Conservation (phyloP, 768 basidiomycete genomes). For the Tephrocybe sp. region DNA sequence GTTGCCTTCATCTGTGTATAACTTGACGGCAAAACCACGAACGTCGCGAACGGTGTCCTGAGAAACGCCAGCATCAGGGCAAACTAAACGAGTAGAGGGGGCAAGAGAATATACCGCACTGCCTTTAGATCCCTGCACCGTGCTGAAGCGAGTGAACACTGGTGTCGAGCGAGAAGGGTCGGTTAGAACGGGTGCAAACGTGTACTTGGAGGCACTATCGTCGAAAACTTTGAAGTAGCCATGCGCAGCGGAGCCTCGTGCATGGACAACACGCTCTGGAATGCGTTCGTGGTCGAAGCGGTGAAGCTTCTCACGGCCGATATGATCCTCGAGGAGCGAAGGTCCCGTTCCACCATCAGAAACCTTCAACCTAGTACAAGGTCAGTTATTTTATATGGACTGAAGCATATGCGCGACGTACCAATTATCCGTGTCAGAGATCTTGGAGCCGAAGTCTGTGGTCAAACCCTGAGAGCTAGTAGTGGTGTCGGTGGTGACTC, state of each 20-base stretch:
- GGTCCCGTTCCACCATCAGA: slow-evolving; percentile 57
- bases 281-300: slow-evolving; percentile 87
- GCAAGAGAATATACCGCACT: slow-evolving; percentile 57
- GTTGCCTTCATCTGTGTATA: slow-evolving; percentile 36
- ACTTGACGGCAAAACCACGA: slow-evolving; percentile 79
- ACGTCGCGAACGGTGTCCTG: slow-evolving; percentile 82
- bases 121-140: slow-evolving; percentile 81
- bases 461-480: slow-evolving; percentile 35
- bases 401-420: slow-evolving; percentile 20
- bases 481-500: slow-evolving; percentile 31
- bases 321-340: slow-evolving; percentile 75
- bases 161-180: slow-evolving; percentile 74
- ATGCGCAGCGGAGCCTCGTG: slow-evolving; percentile 77
- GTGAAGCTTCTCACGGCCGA: slow-evolving; percentile 72
- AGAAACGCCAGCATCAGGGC: neutral
- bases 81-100: slow-evolving; percentile 17
- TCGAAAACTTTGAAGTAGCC: slow-evolving; percentile 80
- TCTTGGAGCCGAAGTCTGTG: slow-evolving; percentile 60
- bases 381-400: neutral
- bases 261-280: slow-evolving; percentile 78
- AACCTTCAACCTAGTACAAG: slow-evolving; percentile 50
- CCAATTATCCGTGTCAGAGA: slow-evolving; percentile 70
- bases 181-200: slow-evolving; percentile 68
- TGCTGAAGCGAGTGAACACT: slow-evolving; percentile 82
- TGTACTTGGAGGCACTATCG: slow-evolving; percentile 67